Base-by-base conservation (phyloP, 345 rosid genomes). In the Syzygium jambos region DNA sequence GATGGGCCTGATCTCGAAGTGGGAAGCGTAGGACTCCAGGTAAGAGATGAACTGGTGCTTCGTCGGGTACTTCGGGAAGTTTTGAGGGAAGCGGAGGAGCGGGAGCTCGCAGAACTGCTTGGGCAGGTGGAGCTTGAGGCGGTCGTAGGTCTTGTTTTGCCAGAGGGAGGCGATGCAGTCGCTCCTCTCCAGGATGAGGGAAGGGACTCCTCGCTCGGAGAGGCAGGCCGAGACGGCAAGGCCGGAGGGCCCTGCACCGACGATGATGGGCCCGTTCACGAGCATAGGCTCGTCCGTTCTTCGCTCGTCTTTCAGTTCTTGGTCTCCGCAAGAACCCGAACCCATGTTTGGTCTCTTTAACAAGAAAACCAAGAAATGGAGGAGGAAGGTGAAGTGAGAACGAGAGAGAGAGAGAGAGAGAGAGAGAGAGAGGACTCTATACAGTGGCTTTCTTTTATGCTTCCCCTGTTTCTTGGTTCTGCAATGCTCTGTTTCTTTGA, bases 161-260 rank as follows among this genome's bases (percentile, higher is more conserved):
- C 92, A 91, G 43, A 91, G 92, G 14, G 90, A 89, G 38, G 91
- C 91, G 23, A 89, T 73, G 87, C 91, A 87, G 88, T 86, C 78
- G 89, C 87, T 87, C 22, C 87, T 87, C 88, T 91, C 92, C 11
- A 91, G 85, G 73, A 91, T 63, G 5, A 91, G 86, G 38, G 88
- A 89, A 25, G 91, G 91, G 52, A 91, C 89, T 23, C 88, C 90
- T 11, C 9, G 84, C 86, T 87, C 78, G 53, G 87, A 89, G 3
- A 91, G 87, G 84, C 91, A 91, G 29, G 92, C 92, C 19, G 92
- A 80, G 16, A 87, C 90, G 21, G 92, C 92, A 1, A 91, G 89
- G 10, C 92, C 92, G 13, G 92, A 91, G 14, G 92, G 92, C 7
- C 92, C 92, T 3, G 92, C 92, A 2, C 92, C 92, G 49, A 91